Evolutionary conservation across 2,329 filamentous ascomycete genomes (phyloP).

Genomic region (Lachnellula arida): DNA sequence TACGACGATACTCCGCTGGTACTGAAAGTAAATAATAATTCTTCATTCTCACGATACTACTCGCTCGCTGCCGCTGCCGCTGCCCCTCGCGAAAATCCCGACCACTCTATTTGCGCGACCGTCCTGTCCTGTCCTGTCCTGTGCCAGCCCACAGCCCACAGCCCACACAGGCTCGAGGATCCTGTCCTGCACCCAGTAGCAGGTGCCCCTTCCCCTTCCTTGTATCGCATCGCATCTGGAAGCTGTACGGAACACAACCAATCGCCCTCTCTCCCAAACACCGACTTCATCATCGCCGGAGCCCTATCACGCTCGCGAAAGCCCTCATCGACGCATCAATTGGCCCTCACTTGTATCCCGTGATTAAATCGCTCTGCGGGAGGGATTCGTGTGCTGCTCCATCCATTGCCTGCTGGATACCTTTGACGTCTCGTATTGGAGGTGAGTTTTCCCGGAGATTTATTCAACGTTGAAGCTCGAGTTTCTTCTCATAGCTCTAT

Average conservation of each 20-base stretch:
- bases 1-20: too few species aligned
- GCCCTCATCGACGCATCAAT: conserved; percentile 26
- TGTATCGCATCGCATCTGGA: conserved; percentile 10
- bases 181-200: background rate
- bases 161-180: background rate
- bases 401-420: conserved; percentile 11
- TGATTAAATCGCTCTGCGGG: conserved; percentile 30
- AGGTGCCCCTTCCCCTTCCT: background rate
- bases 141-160: too few species aligned
- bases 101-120: too few species aligned
- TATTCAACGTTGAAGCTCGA: conserved; percentile 18
- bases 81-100: too few species aligned
- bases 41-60: background rate
- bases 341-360: conserved; percentile 27
- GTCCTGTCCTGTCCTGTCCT: too few species aligned
- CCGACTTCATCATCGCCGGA: conserved; percentile 17
- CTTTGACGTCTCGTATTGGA: conserved; percentile 23
- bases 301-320: conserved; percentile 29
- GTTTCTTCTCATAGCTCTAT: conserved; percentile 1
- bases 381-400: conserved; percentile 22
- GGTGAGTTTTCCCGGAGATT: conserved; percentile 27
- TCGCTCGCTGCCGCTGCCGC: background rate
- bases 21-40: background rate
- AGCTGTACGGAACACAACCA: conserved; percentile 24
- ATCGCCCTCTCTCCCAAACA: conserved; percentile 15